phyloP scores from a whole-genome alignment of 2,329 filamentous ascomycete genomes.

The Phaeosphaeriaceae sp. region DNA sequence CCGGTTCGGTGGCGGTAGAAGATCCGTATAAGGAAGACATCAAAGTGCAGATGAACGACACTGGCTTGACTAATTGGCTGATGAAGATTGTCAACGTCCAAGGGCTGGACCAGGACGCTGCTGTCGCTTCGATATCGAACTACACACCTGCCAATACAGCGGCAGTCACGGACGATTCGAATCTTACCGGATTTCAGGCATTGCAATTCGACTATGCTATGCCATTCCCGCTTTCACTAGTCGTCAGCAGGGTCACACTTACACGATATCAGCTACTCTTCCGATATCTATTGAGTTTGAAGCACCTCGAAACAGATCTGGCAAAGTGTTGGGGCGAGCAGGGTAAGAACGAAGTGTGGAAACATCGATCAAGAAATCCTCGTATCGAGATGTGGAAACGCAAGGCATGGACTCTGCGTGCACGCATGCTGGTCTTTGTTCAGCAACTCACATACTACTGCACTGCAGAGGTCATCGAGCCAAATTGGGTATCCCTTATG shows the following conservation, averaged over 20 bases:
- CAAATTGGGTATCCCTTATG: conserved; percentile 96
- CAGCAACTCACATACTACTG: conserved; percentile 97
- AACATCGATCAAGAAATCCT: conserved; percentile 75
- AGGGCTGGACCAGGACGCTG: conserved; percentile 84
- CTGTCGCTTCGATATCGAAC: conserved; percentile 67
- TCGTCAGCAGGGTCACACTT: conserved; percentile 95
- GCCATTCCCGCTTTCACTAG: conserved; percentile 92
- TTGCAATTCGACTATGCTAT: conserved; percentile 93
- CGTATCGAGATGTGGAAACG: conserved; percentile 91
- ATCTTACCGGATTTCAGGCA: conserved; percentile 88
- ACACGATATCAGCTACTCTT: conserved; percentile 96
- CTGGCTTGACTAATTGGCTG: conserved; percentile 88
- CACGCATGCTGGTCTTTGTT: conserved; percentile 95
- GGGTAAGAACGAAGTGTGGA: conserved; percentile 81
- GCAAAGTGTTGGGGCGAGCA: conserved; percentile 91
- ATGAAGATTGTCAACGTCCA: conserved; percentile 97
- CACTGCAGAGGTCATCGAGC: conserved; percentile 95
- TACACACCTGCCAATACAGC: conserved; percentile 71
- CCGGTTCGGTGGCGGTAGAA: conserved; percentile 88
- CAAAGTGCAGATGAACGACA: conserved; percentile 96
- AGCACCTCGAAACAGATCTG: conserved; percentile 86
- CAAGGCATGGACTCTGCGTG: conserved; percentile 86
- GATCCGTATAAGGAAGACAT: conserved; percentile 99
- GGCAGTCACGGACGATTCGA: conserved; percentile 75
- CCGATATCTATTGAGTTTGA: conserved; percentile 87